Evolutionary conservation across 1,284 basidiomycete species (phyloP).

Genomic region (Irpex rosettiformis): DNA sequence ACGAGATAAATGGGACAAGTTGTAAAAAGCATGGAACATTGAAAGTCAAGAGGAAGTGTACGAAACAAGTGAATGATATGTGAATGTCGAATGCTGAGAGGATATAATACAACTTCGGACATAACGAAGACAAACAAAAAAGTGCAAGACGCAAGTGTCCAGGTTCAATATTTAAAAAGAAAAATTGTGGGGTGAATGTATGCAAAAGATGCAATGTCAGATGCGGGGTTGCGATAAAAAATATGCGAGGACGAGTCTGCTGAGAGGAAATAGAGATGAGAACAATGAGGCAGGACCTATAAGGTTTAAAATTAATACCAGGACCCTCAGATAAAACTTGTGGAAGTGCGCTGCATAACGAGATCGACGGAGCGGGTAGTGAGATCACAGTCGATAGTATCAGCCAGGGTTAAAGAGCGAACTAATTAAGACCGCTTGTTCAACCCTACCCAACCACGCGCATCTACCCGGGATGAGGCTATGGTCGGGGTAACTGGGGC

Average conservation of each 20-base stretch:
- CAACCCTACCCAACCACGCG: slow-evolving; percentile 66
- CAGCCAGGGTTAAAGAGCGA: slow-evolving; percentile 6
- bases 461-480: slow-evolving; percentile 78
- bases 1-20: no score
- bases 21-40: no score
- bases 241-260: slow-evolving; percentile 1
- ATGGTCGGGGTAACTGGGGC: slow-evolving; percentile 72
- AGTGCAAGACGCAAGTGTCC: slow-evolving; percentile 13
- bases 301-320: slow-evolving; percentile 14
- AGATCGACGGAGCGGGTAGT: background rate
- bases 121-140: slow-evolving; percentile 7
- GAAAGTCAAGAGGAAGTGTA: background rate
- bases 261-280: background rate
- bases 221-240: slow-evolving; percentile 1
- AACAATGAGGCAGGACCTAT: slow-evolving; percentile 11
- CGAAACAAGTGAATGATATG: background rate
- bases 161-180: slow-evolving; percentile 16
- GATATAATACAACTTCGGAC: background rate
- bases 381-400: background rate
- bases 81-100: background rate
- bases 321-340: background rate
- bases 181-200: slow-evolving; percentile 8
- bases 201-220: background rate
- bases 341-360: background rate
- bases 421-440: slow-evolving; percentile 27